Conservation (phyloP, 371 early-diverging fungal species). For the Lichtheimia corymbifera region DNA sequence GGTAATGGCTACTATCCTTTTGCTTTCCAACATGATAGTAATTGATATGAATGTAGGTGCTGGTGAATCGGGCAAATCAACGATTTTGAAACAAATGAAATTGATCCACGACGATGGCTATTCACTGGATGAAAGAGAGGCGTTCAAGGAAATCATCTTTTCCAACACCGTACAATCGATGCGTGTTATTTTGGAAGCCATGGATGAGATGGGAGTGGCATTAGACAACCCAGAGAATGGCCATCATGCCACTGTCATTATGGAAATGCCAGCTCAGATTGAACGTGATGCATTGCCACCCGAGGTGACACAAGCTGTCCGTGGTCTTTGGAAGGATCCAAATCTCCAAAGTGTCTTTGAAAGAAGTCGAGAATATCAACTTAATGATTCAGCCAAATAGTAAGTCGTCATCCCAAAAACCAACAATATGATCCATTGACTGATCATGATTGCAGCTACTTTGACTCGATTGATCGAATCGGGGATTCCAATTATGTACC, state of each 20-base stretch:
- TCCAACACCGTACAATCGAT: constrained; percentile 93
- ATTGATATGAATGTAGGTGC: constrained; percentile 65
- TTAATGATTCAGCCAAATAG: constrained; percentile 92
- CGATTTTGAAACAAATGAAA: constrained; percentile 97
- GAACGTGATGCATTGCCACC: constrained; percentile 79
- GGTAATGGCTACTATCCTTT: constrained; percentile 53
- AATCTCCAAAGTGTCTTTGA: constrained; percentile 82
- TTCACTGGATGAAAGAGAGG: constrained; percentile 80
- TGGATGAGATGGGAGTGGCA: constrained; percentile 79
- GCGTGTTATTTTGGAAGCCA: constrained; percentile 93
- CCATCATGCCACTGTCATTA: constrained; percentile 62
- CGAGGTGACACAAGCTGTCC: constrained; percentile 78
- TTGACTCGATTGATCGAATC: constrained; percentile 91
- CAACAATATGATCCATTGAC: neutral
- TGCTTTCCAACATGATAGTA: neutral
- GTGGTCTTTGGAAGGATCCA: constrained; percentile 79
- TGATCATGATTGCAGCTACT: constrained; percentile 60
- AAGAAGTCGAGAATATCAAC: constrained; percentile 92
- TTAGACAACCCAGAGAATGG: constrained; percentile 64
- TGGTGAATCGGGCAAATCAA: constrained; percentile 97
- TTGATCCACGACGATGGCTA: constrained; percentile 95
- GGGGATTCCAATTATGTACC: constrained; percentile 77
- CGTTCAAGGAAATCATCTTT: constrained; percentile 93
- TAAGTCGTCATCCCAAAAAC: constrained; percentile 49
- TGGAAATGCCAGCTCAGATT: constrained; percentile 80